A percentile compares a stretch with the other conserved stretches of the same genome.
Conservation (phyloP, 2,329 filamentous ascomycete species). For the Phyllachora maydis region DNA sequence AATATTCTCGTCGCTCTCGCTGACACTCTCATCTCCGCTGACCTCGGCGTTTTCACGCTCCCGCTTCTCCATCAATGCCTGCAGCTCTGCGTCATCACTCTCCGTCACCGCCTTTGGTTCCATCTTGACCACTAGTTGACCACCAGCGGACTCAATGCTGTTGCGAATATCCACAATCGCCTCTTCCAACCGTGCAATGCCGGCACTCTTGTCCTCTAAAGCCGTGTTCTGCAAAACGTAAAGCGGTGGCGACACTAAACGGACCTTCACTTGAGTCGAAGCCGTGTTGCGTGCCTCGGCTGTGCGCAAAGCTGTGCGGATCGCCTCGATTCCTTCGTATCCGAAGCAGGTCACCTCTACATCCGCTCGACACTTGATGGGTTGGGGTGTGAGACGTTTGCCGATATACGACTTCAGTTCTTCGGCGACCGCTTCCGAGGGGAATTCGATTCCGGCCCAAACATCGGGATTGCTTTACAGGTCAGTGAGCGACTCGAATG, state of each 20-base stretch:
- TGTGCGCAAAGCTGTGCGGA: conserved; percentile 78
- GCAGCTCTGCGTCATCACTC: conserved; percentile 90
- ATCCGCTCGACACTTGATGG: conserved; percentile 96
- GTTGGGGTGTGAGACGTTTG: conserved; percentile 91
- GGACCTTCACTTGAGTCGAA: conserved; percentile 92
- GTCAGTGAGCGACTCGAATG: conserved; percentile 1
- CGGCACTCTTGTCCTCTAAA: conserved; percentile 74
- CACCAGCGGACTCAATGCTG: conserved; percentile 60
- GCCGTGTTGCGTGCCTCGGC: conserved; percentile 85
- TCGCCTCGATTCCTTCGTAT: conserved; percentile 95
- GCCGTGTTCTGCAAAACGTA: conserved; percentile 94
- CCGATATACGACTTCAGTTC: conserved; percentile 90
- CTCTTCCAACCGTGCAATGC: conserved; percentile 68
- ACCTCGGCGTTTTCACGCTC: conserved; percentile 96
- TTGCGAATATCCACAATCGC: conserved; percentile 73
- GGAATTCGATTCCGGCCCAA: conserved; percentile 84
- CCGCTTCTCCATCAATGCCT: conserved; percentile 97
- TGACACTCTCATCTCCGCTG: conserved; percentile 90
- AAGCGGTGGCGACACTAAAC: conserved; percentile 89
- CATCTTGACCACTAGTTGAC: conserved; percentile 84
- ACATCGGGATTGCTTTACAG: conserved; percentile 72
- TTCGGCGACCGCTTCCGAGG: conserved; percentile 64
- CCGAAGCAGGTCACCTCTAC: conserved; percentile 90
- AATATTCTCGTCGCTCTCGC: conserved; percentile 81
- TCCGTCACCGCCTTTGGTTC: conserved; percentile 97